Evolutionary conservation across 345 rosid species (phyloP).

Genomic region (Corymbia maculata): DNA sequence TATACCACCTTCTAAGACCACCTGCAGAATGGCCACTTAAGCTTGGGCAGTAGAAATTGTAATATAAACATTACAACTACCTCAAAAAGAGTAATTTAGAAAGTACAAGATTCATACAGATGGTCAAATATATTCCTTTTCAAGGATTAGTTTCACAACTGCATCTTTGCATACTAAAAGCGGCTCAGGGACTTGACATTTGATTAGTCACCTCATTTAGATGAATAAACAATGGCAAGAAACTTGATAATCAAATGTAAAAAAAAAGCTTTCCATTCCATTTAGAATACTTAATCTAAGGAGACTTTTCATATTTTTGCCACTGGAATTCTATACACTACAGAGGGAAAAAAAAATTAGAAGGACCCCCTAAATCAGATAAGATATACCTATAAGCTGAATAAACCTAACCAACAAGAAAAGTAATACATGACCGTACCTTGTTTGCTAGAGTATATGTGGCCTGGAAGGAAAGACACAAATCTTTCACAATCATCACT

Average conservation of each 20-base stretch:
- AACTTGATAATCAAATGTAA: not conserved
- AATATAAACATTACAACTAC: not conserved
- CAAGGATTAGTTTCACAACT: not conserved
- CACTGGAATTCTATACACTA: not conserved
- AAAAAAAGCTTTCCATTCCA: not conserved
- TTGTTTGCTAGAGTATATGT: conserved; percentile 84
- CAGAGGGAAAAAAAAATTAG: not conserved
- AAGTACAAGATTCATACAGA: not conserved
- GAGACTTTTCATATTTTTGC: not conserved
- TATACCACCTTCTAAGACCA: conserved; percentile 78
- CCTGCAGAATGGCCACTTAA: conserved; percentile 2
- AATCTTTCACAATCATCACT: conserved; percentile 93
- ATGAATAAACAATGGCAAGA: not conserved
- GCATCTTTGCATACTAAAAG: not conserved
- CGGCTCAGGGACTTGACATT: not conserved
- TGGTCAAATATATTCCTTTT: not conserved
- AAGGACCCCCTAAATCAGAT: not conserved
- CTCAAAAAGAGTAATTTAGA: not conserved
- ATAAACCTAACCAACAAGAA: not conserved
- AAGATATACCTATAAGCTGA: not conserved
- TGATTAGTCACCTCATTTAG: not conserved
- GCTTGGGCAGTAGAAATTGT: not conserved
- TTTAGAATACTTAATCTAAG: not conserved
- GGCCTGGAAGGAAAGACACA: conserved; percentile 84
- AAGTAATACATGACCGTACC: not conserved